These are phyloP conservation scores for Myxozyma sirexii DNA, from an alignment of 805 yeast species.

Conservation along the genomic window DNA sequence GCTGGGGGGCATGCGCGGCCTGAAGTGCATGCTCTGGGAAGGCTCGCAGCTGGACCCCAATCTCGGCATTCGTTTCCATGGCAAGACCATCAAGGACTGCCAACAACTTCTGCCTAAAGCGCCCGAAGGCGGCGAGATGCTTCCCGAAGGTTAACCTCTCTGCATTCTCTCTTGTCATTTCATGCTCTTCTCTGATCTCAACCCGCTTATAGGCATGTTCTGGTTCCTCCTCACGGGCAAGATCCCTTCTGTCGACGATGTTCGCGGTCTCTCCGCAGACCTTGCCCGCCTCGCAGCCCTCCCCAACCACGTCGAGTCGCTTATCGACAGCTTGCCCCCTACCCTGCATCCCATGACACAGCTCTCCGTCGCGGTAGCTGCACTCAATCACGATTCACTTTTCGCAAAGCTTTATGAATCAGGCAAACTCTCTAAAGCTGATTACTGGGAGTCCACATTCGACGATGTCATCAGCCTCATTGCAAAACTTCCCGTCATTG, in stretches of 20 bases:
- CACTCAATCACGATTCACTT: conserved; percentile 68
- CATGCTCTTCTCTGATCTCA: neutral
- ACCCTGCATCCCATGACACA: conserved; percentile 85
- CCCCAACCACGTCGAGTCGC: conserved; percentile 64
- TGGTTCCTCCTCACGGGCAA: conserved; percentile 79
- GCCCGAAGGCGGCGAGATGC: conserved; percentile 58
- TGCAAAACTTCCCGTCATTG: conserved; percentile 72
- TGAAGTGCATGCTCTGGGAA: conserved; percentile 76
- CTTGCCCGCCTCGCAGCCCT: conserved; percentile 66
- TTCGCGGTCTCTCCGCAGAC: conserved; percentile 58
- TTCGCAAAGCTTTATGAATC: conserved; percentile 73
- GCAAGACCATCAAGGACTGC: conserved; percentile 72
- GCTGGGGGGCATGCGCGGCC: conserved; percentile 80
- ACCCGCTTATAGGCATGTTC: conserved; percentile 49
- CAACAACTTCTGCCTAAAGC: conserved; percentile 65
- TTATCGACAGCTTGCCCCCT: conserved; percentile 65
- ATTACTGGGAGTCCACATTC: conserved; percentile 74
- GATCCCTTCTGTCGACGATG: conserved; percentile 64
- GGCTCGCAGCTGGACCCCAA: conserved; percentile 75
- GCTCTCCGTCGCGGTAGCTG: conserved; percentile 71
- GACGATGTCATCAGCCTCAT: conserved; percentile 72
- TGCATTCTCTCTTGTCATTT: too few species aligned
- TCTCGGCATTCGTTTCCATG: conserved; percentile 78
- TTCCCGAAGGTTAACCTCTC: conserved; percentile 67
- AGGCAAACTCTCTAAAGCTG: conserved; percentile 63